A percentile compares a stretch with the other conserved stretches of the same genome.
These are phyloP conservation scores for Candida pini DNA, from an alignment of 805 yeast genomes.

Conservation along the genomic window DNA sequence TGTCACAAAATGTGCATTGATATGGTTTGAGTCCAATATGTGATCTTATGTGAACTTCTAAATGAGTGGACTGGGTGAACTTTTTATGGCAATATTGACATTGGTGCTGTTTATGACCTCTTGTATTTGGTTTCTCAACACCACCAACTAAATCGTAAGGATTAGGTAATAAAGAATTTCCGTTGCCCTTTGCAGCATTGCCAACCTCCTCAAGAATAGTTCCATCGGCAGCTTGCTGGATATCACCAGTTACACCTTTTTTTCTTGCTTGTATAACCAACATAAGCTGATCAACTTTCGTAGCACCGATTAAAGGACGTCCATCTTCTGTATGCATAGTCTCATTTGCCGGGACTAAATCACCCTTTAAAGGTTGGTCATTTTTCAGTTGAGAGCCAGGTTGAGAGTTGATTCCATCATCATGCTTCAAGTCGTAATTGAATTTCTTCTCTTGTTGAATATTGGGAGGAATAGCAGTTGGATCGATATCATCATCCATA, in stretches of 20 bases:
- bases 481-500: not conserved
- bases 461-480: not conserved
- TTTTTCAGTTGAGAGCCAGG: no score
- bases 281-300: slow-evolving; percentile 89
- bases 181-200: slow-evolving; percentile 2
- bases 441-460: not conserved
- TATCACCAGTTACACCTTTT: slow-evolving; percentile 62
- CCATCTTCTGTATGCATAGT: slow-evolving; percentile 52
- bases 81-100: slow-evolving; percentile 74
- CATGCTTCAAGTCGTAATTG: no score
- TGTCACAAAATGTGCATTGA: slow-evolving; percentile 71
- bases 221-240: slow-evolving; percentile 66
- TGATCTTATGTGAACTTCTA: slow-evolving; percentile 83
- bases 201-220: slow-evolving; percentile 46
- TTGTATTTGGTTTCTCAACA: slow-evolving; percentile 54
- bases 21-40: slow-evolving; percentile 87
- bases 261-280: slow-evolving; percentile 84
- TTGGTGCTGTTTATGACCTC: slow-evolving; percentile 50
- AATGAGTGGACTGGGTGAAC: slow-evolving; percentile 85
- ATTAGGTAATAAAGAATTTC: slow-evolving; percentile 45
- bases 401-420: no score
- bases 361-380: no score
- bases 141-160: slow-evolving; percentile 72
- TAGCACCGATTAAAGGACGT: slow-evolving; percentile 72
- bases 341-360: slow-evolving; percentile 41